phyloP scores from a whole-genome alignment of 2,329 filamentous ascomycete genomes.

The Neoarthrinium moseri region DNA sequence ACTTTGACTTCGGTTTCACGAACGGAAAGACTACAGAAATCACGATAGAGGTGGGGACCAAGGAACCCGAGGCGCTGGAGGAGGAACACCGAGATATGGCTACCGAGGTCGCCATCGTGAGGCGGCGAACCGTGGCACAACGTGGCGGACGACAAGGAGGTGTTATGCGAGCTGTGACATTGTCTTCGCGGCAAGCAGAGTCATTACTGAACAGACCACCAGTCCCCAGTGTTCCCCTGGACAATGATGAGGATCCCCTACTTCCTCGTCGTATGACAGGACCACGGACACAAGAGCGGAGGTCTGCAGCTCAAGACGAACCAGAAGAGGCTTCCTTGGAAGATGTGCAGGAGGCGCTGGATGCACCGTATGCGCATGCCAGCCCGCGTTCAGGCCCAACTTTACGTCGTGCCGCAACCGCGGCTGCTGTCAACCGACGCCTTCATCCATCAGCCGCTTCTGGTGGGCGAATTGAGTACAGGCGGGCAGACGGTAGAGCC shows the following conservation, averaged over 20 bases:
- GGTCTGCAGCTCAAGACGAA: constrained; percentile 29
- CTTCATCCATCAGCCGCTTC: constrained; percentile 59
- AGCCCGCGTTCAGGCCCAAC: constrained; percentile 70
- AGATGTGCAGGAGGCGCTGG: constrained; percentile 61
- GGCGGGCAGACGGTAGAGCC: constrained; percentile 65
- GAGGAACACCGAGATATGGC: constrained; percentile 75
- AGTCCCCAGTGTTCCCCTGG: constrained; percentile 24
- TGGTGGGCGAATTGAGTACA: constrained; percentile 58
- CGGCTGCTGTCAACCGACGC: constrained; percentile 71
- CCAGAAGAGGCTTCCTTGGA: constrained; percentile 46
- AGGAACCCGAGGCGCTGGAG: constrained; percentile 66
- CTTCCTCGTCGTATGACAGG: constrained; percentile 46
- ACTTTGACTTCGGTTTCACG: constrained; percentile 64
- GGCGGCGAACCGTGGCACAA: constrained; percentile 70
- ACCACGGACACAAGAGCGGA: constrained; percentile 23
- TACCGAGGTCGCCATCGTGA: constrained; percentile 75
- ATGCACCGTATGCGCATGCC: constrained; percentile 71
- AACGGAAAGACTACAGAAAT: constrained; percentile 58
- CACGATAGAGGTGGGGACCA: constrained; percentile 72
- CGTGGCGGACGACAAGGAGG: constrained; percentile 48
- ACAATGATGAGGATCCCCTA: constrained; percentile 50
- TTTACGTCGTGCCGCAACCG: constrained; percentile 70
- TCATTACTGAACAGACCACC: constrained; percentile 29
- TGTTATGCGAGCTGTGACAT: constrained; percentile 50
- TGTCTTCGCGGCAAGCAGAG: constrained; percentile 28